Percentiles rank a stretch among this genome's conserved stretches.
Conservation (phyloP, 768 basidiomycete genomes). For the Austroboletus festivus region DNA sequence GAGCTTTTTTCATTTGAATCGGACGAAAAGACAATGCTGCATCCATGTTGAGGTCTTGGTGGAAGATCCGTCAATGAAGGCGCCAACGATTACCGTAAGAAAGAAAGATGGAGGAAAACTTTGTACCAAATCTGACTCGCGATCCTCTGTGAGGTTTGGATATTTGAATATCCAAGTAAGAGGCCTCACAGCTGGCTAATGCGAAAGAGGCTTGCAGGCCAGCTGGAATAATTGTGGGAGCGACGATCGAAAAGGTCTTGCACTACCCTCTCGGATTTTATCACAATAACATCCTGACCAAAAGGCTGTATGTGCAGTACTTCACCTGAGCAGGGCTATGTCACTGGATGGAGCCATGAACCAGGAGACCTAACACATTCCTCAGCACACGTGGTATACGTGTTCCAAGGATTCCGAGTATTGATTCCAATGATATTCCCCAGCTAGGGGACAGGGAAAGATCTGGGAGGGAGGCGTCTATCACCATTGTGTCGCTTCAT, state of each 20-base stretch:
- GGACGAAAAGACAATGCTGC: slow-evolving; percentile 25
- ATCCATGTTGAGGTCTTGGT: slow-evolving; percentile 32
- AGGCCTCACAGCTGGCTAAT: slow-evolving; percentile 2
- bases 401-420: slow-evolving; percentile 7
- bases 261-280: slow-evolving; percentile 14
- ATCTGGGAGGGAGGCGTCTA: slow-evolving; percentile 3
- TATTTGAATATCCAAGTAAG: not conserved
- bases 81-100: slow-evolving; percentile 23
- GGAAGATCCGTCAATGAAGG: slow-evolving; percentile 28
- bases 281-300: slow-evolving; percentile 11
- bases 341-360: not conserved
- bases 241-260: slow-evolving; percentile 10
- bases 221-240: slow-evolving; percentile 13
- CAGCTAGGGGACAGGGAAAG: slow-evolving; percentile 5
- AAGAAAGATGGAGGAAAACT: slow-evolving; percentile 15
- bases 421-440: slow-evolving; percentile 9
- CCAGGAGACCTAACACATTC: not conserved
- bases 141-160: not conserved
- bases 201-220: slow-evolving; percentile 3
- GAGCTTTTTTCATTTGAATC: slow-evolving; percentile 28
- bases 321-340: slow-evolving; percentile 3
- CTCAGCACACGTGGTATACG: slow-evolving; percentile 9
- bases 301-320: slow-evolving; percentile 10
- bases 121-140: slow-evolving; percentile 10
- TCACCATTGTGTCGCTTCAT: not conserved